phyloP scores from a whole-genome alignment of 352 stramenopile species.

The Phytopythium helicoides region DNA sequence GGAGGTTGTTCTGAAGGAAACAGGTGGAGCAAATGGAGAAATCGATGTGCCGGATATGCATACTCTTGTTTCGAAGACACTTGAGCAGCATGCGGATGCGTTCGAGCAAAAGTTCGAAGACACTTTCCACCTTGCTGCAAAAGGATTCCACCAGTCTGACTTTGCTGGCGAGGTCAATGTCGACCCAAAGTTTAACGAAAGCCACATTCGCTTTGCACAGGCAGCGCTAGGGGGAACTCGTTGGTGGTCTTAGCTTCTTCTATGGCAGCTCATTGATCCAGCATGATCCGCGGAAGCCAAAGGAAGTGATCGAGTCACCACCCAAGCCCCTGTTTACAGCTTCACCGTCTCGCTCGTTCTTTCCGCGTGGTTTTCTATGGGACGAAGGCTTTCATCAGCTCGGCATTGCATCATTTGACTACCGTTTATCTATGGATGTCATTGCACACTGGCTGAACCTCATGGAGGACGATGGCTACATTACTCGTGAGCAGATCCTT shows the following conservation, averaged over 20 bases:
- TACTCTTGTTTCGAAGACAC: constrained; percentile 6
- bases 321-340: constrained; percentile 79
- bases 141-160: constrained; percentile 15
- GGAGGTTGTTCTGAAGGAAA: constrained; percentile 68
- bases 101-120: constrained; percentile 65
- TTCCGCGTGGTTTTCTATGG: constrained; percentile 93
- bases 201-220: constrained; percentile 69
- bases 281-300: constrained; percentile 37
- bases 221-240: constrained; percentile 88
- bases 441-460: constrained; percentile 86
- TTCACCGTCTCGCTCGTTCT: constrained; percentile 92
- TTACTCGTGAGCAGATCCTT: constrained; percentile 91
- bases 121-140: constrained; percentile 44
- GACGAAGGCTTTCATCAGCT: constrained; percentile 95
- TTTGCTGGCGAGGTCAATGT: neutral
- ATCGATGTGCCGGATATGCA: neutral
- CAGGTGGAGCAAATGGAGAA: constrained; percentile 4
- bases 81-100: constrained; percentile 17
- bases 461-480: constrained; percentile 90
- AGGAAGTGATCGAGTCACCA: constrained; percentile 33
- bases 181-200: constrained; percentile 33
- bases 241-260: constrained; percentile 91
- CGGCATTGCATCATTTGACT: constrained; percentile 77
- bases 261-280: constrained; percentile 82
- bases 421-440: constrained; percentile 67